Conservation (phyloP, 176 grass and related monocot genomes). For the Oryza longistaminata region DNA sequence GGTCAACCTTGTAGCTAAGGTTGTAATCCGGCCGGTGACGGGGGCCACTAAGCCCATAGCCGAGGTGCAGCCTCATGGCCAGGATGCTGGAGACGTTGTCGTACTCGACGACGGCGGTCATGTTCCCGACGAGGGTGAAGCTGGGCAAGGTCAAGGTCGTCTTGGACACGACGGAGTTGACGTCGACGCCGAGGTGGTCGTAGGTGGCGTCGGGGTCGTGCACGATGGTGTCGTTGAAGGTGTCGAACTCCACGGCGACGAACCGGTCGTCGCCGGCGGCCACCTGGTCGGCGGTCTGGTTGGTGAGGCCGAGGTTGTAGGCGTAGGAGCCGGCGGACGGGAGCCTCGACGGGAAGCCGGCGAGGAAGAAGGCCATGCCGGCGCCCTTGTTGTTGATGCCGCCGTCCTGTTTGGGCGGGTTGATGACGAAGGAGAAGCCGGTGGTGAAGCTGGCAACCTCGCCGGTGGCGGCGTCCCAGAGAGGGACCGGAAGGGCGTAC, state of each 20-base stretch:
- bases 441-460: constrained; percentile 29
- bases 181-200: neutral
- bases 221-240: neutral
- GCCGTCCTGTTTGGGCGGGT: neutral
- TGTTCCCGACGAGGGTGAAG: neutral
- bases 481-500: neutral
- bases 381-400: neutral
- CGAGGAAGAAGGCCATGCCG: constrained; percentile 33
- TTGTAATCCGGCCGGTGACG: rapidly evolving
- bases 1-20: constrained; percentile 14
- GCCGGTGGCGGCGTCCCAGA: neutral
- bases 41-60: neutral
- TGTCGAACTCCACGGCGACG: neutral
- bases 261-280: neutral
- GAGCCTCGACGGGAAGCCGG: neutral
- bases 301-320: neutral
- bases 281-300: neutral
- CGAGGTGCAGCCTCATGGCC: neutral
- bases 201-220: neutral
- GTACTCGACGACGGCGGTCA: neutral
- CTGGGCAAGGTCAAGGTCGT: neutral
- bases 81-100: neutral
- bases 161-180: neutral
- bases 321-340: neutral
- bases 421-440: neutral